A percentile compares a stretch with the other conserved stretches of the same genome.
Conservation (phyloP, 1,139 yeast species). For the Taiozyma sp. region DNA sequence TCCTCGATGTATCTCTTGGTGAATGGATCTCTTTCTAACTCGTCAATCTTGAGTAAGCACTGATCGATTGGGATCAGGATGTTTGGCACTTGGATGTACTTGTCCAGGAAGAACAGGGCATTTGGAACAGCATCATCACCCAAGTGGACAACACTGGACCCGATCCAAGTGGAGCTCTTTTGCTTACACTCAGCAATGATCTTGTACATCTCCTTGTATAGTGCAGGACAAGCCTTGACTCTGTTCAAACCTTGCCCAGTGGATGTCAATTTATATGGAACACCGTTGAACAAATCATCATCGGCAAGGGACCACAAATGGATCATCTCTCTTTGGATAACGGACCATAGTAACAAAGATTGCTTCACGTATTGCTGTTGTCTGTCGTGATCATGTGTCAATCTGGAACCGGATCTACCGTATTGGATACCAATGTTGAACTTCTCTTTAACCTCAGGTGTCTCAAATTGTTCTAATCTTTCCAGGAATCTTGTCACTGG, state of each 20-base stretch:
- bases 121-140: constrained; percentile 81
- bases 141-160: constrained; percentile 67
- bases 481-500: constrained; percentile 58
- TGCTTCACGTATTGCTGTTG: constrained; percentile 57
- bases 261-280: constrained; percentile 50
- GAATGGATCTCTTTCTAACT: constrained; percentile 41
- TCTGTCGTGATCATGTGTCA: constrained; percentile 62
- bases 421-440: constrained; percentile 55
- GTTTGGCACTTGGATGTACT: constrained; percentile 69
- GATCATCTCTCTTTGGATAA: constrained; percentile 68
- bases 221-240: constrained; percentile 61
- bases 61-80: constrained; percentile 64
- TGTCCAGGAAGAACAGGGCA: constrained; percentile 67
- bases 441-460: constrained; percentile 32
- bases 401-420: constrained; percentile 60
- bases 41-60: constrained; percentile 47
- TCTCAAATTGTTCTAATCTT: constrained; percentile 43
- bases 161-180: constrained; percentile 63
- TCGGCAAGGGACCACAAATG: constrained; percentile 70
- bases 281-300: constrained; percentile 50
- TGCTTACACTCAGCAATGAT: constrained; percentile 56
- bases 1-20: constrained; percentile 43
- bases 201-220: constrained; percentile 62
- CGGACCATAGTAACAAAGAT: constrained; percentile 64
- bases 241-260: constrained; percentile 78